These are phyloP conservation scores for Scedosporium boydii DNA, from an alignment of 2,329 filamentous ascomycete genomes.

Conservation along the genomic window DNA sequence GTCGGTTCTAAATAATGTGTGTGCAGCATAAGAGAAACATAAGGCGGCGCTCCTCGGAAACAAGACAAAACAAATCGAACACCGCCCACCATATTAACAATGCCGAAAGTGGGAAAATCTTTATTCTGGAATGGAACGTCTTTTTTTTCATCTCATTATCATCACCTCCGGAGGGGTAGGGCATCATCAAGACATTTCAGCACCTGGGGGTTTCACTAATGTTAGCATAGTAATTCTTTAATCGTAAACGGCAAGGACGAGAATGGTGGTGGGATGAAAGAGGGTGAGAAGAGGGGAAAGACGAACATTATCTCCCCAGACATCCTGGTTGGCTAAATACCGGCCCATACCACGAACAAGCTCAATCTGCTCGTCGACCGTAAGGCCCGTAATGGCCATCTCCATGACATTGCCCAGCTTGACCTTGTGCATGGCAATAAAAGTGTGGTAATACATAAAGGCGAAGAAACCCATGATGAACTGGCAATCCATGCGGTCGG, in stretches of 20 bases:
- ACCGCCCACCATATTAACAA: not conserved
- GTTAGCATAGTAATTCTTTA: constrained; percentile 1
- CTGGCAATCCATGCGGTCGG: constrained; percentile 98
- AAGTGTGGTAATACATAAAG: constrained; percentile 97
- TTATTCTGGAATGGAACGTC: not conserved
- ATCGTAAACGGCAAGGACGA: constrained; percentile 7
- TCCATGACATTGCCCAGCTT: constrained; percentile 83
- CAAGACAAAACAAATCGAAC: not conserved
- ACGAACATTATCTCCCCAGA: constrained; percentile 27
- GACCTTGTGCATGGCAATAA: constrained; percentile 82
- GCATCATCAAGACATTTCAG: constrained; percentile 23
- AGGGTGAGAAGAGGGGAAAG: no score
- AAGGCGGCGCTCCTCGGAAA: not conserved
- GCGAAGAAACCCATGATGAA: constrained; percentile 99
- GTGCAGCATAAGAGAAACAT: not conserved
- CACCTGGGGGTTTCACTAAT: constrained; percentile 14
- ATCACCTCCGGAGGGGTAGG: constrained; percentile 17
- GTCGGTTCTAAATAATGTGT: not conserved
- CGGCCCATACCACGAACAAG: constrained; percentile 55
- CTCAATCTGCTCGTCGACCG: constrained; percentile 81
- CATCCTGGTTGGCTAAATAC: constrained; percentile 57
- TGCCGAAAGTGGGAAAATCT: not conserved
- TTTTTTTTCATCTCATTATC: not conserved
- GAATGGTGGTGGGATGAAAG: not conserved
- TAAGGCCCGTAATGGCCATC: constrained; percentile 80